Evolutionary conservation across 352 stramenopile species (phyloP).

Genomic region (Phytophthora vignae): DNA sequence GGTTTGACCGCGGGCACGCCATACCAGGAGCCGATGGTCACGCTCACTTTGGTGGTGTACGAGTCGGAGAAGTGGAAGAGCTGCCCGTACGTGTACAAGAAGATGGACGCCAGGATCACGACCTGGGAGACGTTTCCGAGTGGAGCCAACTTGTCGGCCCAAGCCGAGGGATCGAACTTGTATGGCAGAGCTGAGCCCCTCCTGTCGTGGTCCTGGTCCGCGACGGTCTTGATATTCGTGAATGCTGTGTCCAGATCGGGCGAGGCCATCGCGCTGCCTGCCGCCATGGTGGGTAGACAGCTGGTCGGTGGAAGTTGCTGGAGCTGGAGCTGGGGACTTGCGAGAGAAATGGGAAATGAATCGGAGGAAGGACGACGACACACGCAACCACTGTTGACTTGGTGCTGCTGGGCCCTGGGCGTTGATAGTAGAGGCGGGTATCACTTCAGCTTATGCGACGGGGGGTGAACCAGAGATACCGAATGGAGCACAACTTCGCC

Average conservation of each 20-base stretch:
- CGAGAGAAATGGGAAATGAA: neutral
- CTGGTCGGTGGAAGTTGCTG: neutral
- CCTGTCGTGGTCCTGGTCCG: neutral
- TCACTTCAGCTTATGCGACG: neutral
- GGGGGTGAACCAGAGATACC: neutral
- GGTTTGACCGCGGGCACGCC: constrained; percentile 28
- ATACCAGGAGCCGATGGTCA: constrained; percentile 38
- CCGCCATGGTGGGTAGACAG: neutral
- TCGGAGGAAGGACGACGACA: neutral
- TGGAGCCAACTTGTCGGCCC: neutral
- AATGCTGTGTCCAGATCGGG: neutral
- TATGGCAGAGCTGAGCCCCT: neutral
- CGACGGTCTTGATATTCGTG: constrained; percentile 4
- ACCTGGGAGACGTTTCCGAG: constrained; percentile 19
- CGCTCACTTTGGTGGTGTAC: constrained; percentile 25
- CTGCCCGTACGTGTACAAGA: constrained; percentile 44
- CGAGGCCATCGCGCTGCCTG: neutral
- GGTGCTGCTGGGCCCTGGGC: neutral
- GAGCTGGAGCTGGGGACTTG: neutral
- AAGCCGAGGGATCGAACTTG: neutral
- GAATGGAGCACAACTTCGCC: neutral
- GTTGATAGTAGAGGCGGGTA: neutral
- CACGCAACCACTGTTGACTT: neutral
- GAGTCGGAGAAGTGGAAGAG: constrained; percentile 33
- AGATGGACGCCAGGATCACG: constrained; percentile 38